Conservation (phyloP, 768 basidiomycete genomes). For the Fomitopsis serialis region DNA sequence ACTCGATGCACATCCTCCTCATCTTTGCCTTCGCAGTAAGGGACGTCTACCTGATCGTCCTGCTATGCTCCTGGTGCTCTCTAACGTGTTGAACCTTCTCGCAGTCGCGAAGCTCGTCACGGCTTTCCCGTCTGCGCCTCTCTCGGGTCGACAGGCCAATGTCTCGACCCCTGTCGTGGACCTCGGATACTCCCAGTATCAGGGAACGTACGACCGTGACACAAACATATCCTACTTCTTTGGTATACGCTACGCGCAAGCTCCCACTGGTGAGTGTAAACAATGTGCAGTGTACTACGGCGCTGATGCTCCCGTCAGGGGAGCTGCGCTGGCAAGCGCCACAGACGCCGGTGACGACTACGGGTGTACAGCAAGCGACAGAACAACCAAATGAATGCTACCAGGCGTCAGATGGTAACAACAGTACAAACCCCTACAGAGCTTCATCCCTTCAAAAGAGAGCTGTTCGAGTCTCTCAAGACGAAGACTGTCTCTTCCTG, state of each 20-base stretch:
- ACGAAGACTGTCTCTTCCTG: not conserved
- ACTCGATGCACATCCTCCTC: too few relatives aligned
- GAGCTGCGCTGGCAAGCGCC: not conserved
- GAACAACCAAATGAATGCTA: not conserved
- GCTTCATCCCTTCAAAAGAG: not conserved
- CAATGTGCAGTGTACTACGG: not conserved
- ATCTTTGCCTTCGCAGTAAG: too few relatives aligned
- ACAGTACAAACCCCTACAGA: not conserved
- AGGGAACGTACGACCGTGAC: not conserved
- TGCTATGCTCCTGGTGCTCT: too few relatives aligned
- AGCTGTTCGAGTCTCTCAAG: not conserved
- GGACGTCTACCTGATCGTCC: too few relatives aligned
- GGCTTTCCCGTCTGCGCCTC: too few relatives aligned
- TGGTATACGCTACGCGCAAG: not conserved
- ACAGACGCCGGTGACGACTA: not conserved
- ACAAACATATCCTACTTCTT: not conserved
- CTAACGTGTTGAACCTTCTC: too few relatives aligned
- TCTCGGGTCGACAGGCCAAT: too few relatives aligned
- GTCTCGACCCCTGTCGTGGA: not conserved
- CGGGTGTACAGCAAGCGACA: not conserved
- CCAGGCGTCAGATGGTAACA: not conserved
- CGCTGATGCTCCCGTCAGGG: not conserved
- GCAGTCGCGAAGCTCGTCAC: too few relatives aligned
- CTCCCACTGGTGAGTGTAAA: not conserved
- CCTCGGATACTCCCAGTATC: not conserved